Conservation (phyloP, 768 basidiomycete genomes). For the Serendipita indica region DNA sequence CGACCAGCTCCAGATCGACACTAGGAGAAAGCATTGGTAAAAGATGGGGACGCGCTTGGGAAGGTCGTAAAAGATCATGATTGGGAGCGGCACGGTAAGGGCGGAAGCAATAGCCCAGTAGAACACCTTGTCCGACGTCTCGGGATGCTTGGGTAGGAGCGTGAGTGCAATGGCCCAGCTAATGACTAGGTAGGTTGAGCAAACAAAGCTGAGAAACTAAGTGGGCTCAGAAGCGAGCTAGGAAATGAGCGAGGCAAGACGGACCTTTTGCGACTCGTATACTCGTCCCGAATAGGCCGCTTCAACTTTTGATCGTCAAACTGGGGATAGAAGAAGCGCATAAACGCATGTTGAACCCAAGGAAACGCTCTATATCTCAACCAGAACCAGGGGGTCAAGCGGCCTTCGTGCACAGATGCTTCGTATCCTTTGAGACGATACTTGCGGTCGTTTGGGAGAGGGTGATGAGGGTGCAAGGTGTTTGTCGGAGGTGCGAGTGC, state of each 20-base stretch:
- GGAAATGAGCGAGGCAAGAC: not conserved
- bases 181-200: constrained; percentile 44
- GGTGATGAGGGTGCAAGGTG: not conserved
- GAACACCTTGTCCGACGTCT: constrained; percentile 43
- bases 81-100: constrained; percentile 44
- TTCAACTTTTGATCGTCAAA: not conserved
- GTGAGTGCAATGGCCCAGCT: constrained; percentile 54
- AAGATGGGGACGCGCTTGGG: constrained; percentile 42
- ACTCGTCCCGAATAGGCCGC: not conserved
- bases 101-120: constrained; percentile 43
- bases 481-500: not conserved
- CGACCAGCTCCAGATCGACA: constrained; percentile 49
- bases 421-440: constrained; percentile 4
- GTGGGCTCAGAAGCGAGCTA: not conserved
- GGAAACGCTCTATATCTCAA: not conserved
- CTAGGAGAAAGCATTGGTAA: constrained; percentile 47
- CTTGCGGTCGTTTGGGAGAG: not conserved
- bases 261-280: constrained; percentile 6
- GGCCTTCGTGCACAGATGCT: not conserved
- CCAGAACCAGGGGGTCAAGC: not conserved
- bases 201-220: constrained; percentile 44
- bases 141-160: constrained; percentile 32
- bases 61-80: constrained; percentile 58
- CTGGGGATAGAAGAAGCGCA: not conserved
- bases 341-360: not conserved